Evolutionary conservation across 1,139 yeast species (phyloP).

Genomic region (Hyphopichia pseudoburtonii): DNA sequence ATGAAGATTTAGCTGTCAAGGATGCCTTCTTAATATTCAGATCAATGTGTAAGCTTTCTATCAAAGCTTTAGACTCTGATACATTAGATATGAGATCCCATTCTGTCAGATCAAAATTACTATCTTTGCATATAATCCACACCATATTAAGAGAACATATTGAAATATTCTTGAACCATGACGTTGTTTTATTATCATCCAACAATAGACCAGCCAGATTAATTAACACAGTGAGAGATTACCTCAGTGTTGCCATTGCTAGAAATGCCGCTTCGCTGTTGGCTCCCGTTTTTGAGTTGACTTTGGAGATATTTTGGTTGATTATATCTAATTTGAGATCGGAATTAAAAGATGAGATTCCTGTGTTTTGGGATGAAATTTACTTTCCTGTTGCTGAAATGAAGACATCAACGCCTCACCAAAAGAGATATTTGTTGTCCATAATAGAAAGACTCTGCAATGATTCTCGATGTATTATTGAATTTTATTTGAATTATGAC

Average conservation of each 20-base stretch:
- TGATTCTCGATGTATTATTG: constrained; percentile 89
- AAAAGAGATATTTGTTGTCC: constrained; percentile 80
- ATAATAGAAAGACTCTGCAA: constrained; percentile 78
- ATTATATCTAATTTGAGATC: constrained; percentile 78
- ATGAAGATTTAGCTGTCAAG: constrained; percentile 69
- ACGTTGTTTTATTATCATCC: constrained; percentile 58
- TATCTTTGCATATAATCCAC: constrained; percentile 86
- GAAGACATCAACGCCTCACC: constrained; percentile 89
- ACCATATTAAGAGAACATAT: constrained; percentile 83
- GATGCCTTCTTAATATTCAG: constrained; percentile 93
- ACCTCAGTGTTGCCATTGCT: constrained; percentile 76
- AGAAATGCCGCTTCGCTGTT: constrained; percentile 91
- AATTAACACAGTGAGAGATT: constrained; percentile 80
- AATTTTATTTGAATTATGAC: constrained; percentile 90
- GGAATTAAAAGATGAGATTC: constrained; percentile 88
- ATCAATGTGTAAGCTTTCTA: constrained; percentile 91
- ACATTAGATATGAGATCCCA: constrained; percentile 84
- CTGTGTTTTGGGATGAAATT: constrained; percentile 89
- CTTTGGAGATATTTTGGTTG: constrained; percentile 92
- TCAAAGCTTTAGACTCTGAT: constrained; percentile 72
- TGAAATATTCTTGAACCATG: constrained; percentile 71
- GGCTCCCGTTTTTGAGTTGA: constrained; percentile 89
- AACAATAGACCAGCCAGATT: constrained; percentile 61
- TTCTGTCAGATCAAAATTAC: constrained; percentile 84
- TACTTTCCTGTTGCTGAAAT: constrained; percentile 93